These are phyloP conservation scores for Fusarium sp. DNA, from an alignment of 2,329 filamentous ascomycete genomes.

Conservation along the genomic window DNA sequence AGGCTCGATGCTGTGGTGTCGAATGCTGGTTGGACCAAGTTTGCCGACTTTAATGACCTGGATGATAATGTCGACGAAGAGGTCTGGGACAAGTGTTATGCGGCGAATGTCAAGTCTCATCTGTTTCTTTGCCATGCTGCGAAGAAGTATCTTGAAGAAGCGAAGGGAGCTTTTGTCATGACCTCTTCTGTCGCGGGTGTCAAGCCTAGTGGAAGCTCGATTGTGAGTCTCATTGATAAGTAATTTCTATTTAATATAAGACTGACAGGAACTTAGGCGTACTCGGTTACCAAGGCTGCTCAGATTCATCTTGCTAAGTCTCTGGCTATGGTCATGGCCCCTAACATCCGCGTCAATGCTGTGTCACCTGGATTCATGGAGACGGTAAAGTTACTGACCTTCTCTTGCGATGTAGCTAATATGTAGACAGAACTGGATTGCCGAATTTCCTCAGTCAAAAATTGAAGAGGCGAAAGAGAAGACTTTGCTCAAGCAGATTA, in stretches of 20 bases:
- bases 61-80: slow-evolving; percentile 19
- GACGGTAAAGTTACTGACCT: background rate
- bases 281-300: slow-evolving; percentile 10
- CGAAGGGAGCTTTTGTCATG: slow-evolving; percentile 7
- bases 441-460: background rate
- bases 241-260: too few species aligned
- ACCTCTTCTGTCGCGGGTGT: slow-evolving; percentile 12
- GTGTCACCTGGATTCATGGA: slow-evolving; percentile 21
- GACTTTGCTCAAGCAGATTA: slow-evolving; percentile 6
- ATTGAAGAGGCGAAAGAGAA: slow-evolving; percentile 7
- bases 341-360: slow-evolving; percentile 7
- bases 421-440: slow-evolving; percentile 2
- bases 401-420: background rate
- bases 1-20: slow-evolving; percentile 12
- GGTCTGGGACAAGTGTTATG: slow-evolving; percentile 17
- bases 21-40: slow-evolving; percentile 16
- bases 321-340: slow-evolving; percentile 14
- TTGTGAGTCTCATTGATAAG: too few species aligned
- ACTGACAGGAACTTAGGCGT: background rate
- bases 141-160: background rate
- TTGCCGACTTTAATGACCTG: slow-evolving; percentile 1
- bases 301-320: slow-evolving; percentile 15
- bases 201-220: slow-evolving; percentile 12
- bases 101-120: slow-evolving; percentile 17
- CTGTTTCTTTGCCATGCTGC: slow-evolving; percentile 11